Evolutionary conservation across 768 basidiomycete species (phyloP), one percentile per base, ranked within the genome.

Genomic region (Grammothele lineata): DNA sequence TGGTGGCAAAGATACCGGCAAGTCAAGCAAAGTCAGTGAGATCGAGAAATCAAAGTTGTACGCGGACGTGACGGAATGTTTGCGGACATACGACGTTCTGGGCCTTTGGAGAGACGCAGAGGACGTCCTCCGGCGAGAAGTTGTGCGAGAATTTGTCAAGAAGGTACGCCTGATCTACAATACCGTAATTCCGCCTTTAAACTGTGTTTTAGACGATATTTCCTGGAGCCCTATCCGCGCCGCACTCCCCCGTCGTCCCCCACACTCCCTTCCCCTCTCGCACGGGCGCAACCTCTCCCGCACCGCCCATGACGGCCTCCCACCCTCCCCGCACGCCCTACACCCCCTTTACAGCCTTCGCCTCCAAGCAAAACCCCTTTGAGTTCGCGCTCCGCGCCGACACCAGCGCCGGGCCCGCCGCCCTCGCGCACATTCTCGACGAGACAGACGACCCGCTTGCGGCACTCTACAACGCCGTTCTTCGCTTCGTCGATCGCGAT

Each of bases 21-120:
- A 66, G 34, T 72, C 75, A 21, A 70, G 66, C 27, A 79, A 74
- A 60, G 61, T 69, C n/a, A 61, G 73, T 2, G 87, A 90, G 37
- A 59, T 78, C 19, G 87, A 90, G 53, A 83, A 75, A 57, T 70
- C 70, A 10, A 87, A 84, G 53, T 68, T 73, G 53, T 65, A 77
- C 24, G 66, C 76, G 14, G 91, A 92, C 55, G 62, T 92, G 43
- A 80, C 77, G 1, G 90, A 93, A 57, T 89, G 89, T 60, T 66
- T 94, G 36, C 69, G 78, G 36, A 86, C 86, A 3, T 94, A 94
- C 58, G 87, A 92, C 55, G 64, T 76, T 6, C 69, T 99, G 40
- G 78, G 82, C 11, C 77, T 92, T 7, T 92, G 90, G 88, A 70
- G 80, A 57, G 83, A 89, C 53, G 95, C 93, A 1, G 94, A 95